Evolutionary conservation across 75 land plant genomes (phyloP).

Genomic region (Pinus albicaulis): DNA sequence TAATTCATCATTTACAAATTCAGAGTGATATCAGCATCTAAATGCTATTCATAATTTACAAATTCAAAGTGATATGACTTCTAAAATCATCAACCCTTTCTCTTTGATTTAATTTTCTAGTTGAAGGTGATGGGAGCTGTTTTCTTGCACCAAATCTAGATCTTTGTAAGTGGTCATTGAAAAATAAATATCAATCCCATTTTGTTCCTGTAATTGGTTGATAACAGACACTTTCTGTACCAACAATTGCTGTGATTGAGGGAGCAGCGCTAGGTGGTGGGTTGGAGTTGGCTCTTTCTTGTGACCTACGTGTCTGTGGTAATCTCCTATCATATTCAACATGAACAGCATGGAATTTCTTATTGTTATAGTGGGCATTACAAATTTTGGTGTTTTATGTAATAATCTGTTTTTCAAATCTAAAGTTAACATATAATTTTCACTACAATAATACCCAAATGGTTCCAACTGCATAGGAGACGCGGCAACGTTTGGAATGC

Average conservation of each 20-base stretch:
- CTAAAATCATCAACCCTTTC: background rate
- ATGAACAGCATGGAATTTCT: background rate
- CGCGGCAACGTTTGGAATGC: constrained; percentile 75
- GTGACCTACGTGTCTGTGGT: constrained; percentile 98
- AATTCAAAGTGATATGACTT: background rate
- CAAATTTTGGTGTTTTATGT: background rate
- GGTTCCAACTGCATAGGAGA: constrained; percentile 49
- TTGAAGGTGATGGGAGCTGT: background rate
- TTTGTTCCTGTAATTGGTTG: constrained; percentile 5
- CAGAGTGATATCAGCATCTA: background rate
- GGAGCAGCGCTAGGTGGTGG: constrained; percentile 98
- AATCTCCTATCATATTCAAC: background rate
- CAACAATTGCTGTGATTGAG: constrained; percentile 94
- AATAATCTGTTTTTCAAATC: background rate
- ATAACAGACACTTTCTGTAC: constrained; percentile 65
- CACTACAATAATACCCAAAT: background rate
- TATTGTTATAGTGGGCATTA: background rate
- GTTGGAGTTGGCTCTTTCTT: constrained; percentile 90
- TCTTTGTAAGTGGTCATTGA: constrained; percentile 18
- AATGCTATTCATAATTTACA: background rate
- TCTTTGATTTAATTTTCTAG: background rate
- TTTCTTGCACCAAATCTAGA: constrained; percentile 23
- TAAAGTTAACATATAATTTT: background rate
- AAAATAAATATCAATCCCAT: background rate
- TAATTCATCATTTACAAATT: background rate